These are phyloP conservation scores for Aphanomyces stellatus DNA, from an alignment of 352 stramenopile species.

Conservation along the genomic window DNA sequence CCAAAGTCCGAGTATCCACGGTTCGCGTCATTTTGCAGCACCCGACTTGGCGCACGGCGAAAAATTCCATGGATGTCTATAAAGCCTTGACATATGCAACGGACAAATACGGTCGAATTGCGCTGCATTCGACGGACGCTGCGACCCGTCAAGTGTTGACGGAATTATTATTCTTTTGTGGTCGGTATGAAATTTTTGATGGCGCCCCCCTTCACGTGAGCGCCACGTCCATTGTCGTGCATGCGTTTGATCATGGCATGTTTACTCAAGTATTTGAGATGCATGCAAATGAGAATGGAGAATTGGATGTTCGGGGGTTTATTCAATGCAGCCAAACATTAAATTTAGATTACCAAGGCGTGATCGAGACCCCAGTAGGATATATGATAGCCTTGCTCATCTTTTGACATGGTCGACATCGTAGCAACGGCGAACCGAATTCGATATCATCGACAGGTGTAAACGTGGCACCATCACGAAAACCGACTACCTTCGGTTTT, in stretches of 20 bases:
- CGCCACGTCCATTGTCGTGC: neutral
- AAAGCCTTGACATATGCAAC: neutral
- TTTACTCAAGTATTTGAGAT: neutral
- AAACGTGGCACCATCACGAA: neutral
- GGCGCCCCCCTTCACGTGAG: neutral
- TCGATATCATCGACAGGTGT: neutral
- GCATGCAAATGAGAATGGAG: neutral
- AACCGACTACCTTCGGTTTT: neutral
- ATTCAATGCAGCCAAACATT: neutral
- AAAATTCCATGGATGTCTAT: neutral
- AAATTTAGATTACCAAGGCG: neutral
- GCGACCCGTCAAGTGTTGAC: neutral
- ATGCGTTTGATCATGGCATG: neutral
- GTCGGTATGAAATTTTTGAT: neutral
- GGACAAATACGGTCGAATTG: neutral
- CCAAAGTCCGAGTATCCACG: neutral
- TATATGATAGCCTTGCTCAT: too few relatives aligned
- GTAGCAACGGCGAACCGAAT: too few relatives aligned
- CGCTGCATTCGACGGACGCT: neutral
- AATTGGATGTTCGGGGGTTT: too few relatives aligned
- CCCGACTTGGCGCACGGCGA: too few relatives aligned
- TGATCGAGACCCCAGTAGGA: neutral
- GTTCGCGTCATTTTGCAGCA: neutral
- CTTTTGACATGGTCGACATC: too few relatives aligned
- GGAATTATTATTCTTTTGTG: conserved; percentile 2